Base-by-base conservation (phyloP, 371 early-diverging fungal species). In the Synchytrium microbalum region DNA sequence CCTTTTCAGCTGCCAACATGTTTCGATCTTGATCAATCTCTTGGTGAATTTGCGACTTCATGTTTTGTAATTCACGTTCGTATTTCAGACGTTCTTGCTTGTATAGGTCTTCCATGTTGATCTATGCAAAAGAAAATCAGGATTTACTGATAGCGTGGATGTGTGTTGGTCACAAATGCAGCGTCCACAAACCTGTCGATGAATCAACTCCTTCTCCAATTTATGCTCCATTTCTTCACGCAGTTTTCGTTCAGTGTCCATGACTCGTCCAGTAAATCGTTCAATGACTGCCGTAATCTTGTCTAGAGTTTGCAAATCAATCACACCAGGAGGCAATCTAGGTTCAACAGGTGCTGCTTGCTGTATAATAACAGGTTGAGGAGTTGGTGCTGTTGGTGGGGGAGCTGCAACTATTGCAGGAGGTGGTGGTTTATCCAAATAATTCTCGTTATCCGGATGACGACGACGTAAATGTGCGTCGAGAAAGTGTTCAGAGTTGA, bases 381-480 rank as follows among this genome's bases (percentile, higher is more conserved):
- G 33, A 26, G 29, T 25, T n/a, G 64, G 26, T 3, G 13, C 5
- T 51, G 14, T 54, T 67, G 61, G 60, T 28, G 32, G 58, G 19
- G 63, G 58, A n/a, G 66, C 52, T 14, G 25, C 55, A 25, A 60
- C 30, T 29, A 60, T 58, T 53, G 67, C 33, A 54, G 24, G 32
- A 58, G 54, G 54, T 53, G 69, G 32, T 23, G 59, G 32, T 59
- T 30, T 63, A 60, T 24, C 33, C 33, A 56, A 24, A 56, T 56
- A 24, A 31, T 51, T 13, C 24, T 52, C 56, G 55, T 66, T 26
- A 33, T 75, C 79, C 0, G 73, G 64, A 59, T 82, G 82, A 13
- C 81, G 70, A 0, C 81, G 67, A 19, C 61, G 31, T n/a, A 77
- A 31, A 57, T 82, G 82, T 28, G 56, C 25, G 5, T 81, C 75